Percentiles rank a stretch among this genome's conserved stretches.
Evolutionary conservation across 441 rosid genomes (phyloP).

Genomic region (Biscutella laevigata): DNA sequence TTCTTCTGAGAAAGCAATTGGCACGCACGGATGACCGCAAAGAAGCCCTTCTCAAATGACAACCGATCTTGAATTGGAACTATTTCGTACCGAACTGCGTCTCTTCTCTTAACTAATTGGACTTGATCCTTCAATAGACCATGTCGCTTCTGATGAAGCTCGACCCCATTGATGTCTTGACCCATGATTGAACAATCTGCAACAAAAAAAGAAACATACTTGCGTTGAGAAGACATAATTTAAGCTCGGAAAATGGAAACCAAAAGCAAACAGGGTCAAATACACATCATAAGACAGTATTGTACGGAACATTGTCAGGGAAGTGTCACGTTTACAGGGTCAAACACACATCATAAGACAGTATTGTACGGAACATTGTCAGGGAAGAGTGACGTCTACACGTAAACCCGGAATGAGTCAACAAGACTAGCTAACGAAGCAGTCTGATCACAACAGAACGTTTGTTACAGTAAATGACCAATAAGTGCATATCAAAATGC

Average conservation of each 20-base stretch:
- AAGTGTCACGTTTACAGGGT: conserved; percentile 1
- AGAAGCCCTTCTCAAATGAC: conserved; percentile 92
- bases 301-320: background rate
- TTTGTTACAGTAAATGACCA: background rate
- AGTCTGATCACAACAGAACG: background rate
- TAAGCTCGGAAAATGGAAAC: background rate
- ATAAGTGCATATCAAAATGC: background rate
- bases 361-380: background rate
- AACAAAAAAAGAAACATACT: conserved; percentile 5
- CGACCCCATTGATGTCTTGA: conserved; percentile 43
- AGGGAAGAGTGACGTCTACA: conserved; percentile 1
- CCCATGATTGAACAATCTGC: conserved; percentile 24
- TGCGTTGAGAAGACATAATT: background rate
- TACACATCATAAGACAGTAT: background rate
- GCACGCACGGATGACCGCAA: conserved; percentile 75
- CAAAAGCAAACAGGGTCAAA: background rate
- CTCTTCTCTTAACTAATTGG: conserved; percentile 60
- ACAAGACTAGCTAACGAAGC: background rate
- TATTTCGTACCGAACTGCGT: conserved; percentile 55
- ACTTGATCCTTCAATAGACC: conserved; percentile 92
- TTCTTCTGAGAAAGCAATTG: conserved; percentile 79
- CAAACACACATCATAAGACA: background rate
- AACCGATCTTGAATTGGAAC: conserved; percentile 58
- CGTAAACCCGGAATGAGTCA: background rate
- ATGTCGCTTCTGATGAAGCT: conserved; percentile 45